Percentiles rank a stretch among this genome's conserved stretches.
phyloP scores from a whole-genome alignment of 2,329 filamentous ascomycete species.

The Aphanocladium album region DNA sequence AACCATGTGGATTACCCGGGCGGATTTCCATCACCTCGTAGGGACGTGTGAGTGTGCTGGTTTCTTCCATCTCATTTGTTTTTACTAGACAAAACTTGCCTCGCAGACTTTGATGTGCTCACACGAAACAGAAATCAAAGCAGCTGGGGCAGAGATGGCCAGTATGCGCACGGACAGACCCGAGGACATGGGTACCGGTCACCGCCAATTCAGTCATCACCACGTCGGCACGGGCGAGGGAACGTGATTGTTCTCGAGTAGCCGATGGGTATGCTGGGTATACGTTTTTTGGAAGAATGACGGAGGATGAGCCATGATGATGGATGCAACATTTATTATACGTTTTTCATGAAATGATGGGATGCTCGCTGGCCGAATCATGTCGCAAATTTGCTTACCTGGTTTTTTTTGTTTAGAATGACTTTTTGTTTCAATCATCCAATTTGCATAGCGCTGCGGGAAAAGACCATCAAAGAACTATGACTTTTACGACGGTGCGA shows the following conservation, averaged over 20 bases:
- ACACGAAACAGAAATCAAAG: conserved; percentile 9
- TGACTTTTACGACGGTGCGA: neutral
- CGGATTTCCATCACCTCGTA: conserved; percentile 8
- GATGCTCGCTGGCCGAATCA: neutral
- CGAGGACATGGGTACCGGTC: conserved; percentile 4
- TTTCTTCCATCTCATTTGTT: neutral
- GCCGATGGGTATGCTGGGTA: neutral
- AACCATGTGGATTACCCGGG: neutral
- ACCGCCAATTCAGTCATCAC: conserved; percentile 9
- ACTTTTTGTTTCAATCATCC: neutral
- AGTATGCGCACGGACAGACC: neutral
- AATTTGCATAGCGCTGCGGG: conserved; percentile 12
- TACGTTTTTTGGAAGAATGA: neutral
- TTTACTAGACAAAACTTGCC: neutral
- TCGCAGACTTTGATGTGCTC: neutral
- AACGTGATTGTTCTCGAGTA: conserved; percentile 9
- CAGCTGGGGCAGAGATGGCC: neutral
- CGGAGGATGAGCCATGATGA: no score
- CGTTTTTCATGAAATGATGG: neutral
- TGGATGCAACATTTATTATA: neutral
- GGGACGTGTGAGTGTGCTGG: conserved; percentile 12
- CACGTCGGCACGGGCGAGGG: conserved; percentile 5
- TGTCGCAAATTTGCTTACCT: neutral
- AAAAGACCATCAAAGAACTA: neutral
- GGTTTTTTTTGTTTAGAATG: neutral